Evolutionary conservation across 164 flowering plant genomes (phyloP).

Genomic region (Nelumbo lutea): DNA sequence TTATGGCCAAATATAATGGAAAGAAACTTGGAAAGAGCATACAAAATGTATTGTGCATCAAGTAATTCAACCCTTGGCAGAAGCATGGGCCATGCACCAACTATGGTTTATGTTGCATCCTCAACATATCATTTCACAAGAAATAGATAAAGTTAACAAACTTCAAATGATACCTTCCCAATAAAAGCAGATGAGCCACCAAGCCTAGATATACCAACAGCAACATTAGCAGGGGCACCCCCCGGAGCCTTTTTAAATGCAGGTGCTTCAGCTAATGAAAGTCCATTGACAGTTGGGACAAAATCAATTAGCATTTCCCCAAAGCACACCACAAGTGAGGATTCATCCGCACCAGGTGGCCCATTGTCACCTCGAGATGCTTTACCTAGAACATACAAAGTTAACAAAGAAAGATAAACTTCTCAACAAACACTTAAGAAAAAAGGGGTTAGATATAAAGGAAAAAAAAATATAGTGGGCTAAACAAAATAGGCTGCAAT

Average conservation of each 20-base stretch:
- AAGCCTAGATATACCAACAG: constrained; percentile 92
- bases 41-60: too few species aligned
- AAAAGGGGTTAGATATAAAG: constrained; percentile 29
- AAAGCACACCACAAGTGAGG: constrained; percentile 79
- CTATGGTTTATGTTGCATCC: not conserved
- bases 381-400: constrained; percentile 39
- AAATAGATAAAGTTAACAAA: not conserved
- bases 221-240: constrained; percentile 99
- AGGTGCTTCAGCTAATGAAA: constrained; percentile 87
- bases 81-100: too few species aligned
- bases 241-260: constrained; percentile 97
- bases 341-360: constrained; percentile 33
- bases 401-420: constrained; percentile 53
- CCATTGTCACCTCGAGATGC: constrained; percentile 43
- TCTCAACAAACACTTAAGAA: constrained; percentile 32
- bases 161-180: constrained; percentile 64
- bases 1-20: too few species aligned
- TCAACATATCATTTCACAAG: not conserved
- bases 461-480: not conserved
- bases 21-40: not conserved
- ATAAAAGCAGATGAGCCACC: constrained; percentile 94
- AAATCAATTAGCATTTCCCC: constrained; percentile 98
- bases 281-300: constrained; percentile 78
- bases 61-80: too few species aligned
- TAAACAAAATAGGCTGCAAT: not conserved